Evolutionary conservation across 1,284 basidiomycete species (phyloP), one percentile per base, ranked within the genome.

Genomic region (Ceratobasidium sp.): DNA sequence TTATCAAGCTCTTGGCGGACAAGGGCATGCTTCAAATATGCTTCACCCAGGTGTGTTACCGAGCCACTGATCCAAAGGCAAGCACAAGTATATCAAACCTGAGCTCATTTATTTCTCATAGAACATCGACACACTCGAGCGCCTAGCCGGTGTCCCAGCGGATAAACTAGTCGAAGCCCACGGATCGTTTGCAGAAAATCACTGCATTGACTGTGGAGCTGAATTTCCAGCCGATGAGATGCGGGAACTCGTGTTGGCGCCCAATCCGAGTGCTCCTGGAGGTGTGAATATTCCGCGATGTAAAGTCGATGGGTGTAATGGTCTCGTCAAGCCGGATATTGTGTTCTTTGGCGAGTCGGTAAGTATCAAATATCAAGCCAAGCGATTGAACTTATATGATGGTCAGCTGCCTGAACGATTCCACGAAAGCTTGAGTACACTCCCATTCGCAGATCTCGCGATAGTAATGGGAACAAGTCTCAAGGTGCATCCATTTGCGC

Each of bases 401-500:
- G n/a, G 32, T 47, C 42, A 89, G 88, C 83, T 91, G 5, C 89
- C 90, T 0, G 74, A 78, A 0, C 77, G 78, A 32, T 93, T 92
- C 77, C 80, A 83, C 69, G 52, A 70, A 13, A 81, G 83, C 10
- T 78, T 87, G 4, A 79, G 57, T 2, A 35, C 79, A 25, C 78
- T 92, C 43, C 79, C 82, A 29, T 75, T 82, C 22, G 92, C 92
- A 1, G 94, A 98, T 77, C 82, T 98, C 10, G 85, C 98, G 20
- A 88, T 98, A 73, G 87, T 98, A 32, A 88, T 98, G 73, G 96
- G 96, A 29, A 98, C 96, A 0, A 96, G 94, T 1, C 83, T 96
- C 29, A 89, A 87, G 4, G 89, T 92, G 8, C 85, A 89, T 67
- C 91, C 91, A 2, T 92, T 93, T 75, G 90, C 91, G 1, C 83